These are phyloP conservation scores for Cutaneotrichosporon mucoides DNA, from an alignment of 1,284 basidiomycete genomes.

Conservation along the genomic window DNA sequence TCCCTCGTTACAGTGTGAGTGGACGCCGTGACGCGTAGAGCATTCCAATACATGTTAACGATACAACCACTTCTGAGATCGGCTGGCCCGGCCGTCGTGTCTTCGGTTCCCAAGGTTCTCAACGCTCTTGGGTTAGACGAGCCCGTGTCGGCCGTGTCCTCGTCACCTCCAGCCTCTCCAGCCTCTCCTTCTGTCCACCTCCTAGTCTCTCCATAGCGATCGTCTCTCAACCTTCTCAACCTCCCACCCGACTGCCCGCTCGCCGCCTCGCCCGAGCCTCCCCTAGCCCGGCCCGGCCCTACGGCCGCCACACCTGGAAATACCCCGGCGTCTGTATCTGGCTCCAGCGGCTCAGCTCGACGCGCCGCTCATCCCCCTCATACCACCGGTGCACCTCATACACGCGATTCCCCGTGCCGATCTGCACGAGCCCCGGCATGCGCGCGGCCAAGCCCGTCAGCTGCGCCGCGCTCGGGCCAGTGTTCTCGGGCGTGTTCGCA, in stretches of 20 bases:
- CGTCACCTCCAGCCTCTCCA: neutral
- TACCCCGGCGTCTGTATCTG: conserved; percentile 38
- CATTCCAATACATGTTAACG: no score
- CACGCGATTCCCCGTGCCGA: conserved; percentile 43
- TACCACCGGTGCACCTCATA: conserved; percentile 37
- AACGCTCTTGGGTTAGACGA: neutral
- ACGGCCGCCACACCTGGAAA: conserved; percentile 47
- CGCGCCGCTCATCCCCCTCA: conserved; percentile 25
- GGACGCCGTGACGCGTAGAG: no score
- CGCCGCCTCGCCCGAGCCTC: neutral
- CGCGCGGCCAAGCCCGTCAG: conserved; percentile 25
- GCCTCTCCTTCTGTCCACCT: neutral
- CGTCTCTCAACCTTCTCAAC: neutral
- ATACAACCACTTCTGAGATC: no score
- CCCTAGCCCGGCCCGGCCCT: neutral
- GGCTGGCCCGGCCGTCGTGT: no score
- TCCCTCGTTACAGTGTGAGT: no score
- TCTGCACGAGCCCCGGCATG: conserved; percentile 32
- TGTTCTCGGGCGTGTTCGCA: conserved; percentile 32
- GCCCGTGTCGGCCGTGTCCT: neutral
- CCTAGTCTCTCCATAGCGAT: neutral
- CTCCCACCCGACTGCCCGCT: neutral
- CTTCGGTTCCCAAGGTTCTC: neutral
- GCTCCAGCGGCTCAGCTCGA: conserved; percentile 36
- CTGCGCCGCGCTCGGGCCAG: conserved; percentile 26